Conservation (phyloP, 2,329 filamentous ascomycete species). For the Diatrype stigma region DNA sequence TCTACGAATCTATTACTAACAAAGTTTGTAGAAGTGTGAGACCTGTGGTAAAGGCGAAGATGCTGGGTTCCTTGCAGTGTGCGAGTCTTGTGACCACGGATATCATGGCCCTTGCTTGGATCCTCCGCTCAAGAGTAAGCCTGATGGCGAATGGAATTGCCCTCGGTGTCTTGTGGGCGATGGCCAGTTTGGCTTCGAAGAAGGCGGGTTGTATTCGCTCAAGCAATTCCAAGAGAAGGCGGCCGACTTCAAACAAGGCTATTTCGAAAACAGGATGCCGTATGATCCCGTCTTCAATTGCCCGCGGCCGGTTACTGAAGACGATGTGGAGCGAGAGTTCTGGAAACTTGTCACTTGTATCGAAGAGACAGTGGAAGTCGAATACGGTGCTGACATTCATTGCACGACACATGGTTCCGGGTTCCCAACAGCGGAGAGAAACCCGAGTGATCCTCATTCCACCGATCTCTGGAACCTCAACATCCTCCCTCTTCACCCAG, state of each 20-base stretch:
- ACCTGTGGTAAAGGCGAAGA: slow-evolving; percentile 79
- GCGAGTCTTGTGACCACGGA: slow-evolving; percentile 86
- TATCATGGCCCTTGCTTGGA: slow-evolving; percentile 88
- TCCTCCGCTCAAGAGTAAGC: slow-evolving; percentile 71
- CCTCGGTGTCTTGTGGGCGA: slow-evolving; percentile 92
- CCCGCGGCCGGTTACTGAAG: slow-evolving; percentile 78
- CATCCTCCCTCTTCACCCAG: slow-evolving; percentile 80
- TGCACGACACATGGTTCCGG: slow-evolving; percentile 97
- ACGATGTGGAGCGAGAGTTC: slow-evolving; percentile 94
- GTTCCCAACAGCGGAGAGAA: slow-evolving; percentile 89
- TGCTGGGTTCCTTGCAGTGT: slow-evolving; percentile 65
- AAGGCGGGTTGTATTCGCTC: slow-evolving; percentile 91
- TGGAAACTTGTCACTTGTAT: slow-evolving; percentile 93
- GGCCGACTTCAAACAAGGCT: slow-evolving; percentile 87
- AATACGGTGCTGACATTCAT: slow-evolving; percentile 97
- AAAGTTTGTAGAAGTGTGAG: slow-evolving; percentile 66
- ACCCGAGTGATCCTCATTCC: slow-evolving; percentile 82
- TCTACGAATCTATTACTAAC: slow-evolving; percentile 5
- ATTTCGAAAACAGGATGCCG: slow-evolving; percentile 87
- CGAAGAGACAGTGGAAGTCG: slow-evolving; percentile 93
- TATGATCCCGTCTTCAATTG: slow-evolving; percentile 81
- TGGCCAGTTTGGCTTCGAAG: slow-evolving; percentile 95
- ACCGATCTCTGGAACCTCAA: slow-evolving; percentile 96
- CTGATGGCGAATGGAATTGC: slow-evolving; percentile 92
- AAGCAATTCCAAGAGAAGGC: slow-evolving; percentile 96